Evolutionary conservation across 768 basidiomycete genomes (phyloP).

Genomic region (Epithele typhae): DNA sequence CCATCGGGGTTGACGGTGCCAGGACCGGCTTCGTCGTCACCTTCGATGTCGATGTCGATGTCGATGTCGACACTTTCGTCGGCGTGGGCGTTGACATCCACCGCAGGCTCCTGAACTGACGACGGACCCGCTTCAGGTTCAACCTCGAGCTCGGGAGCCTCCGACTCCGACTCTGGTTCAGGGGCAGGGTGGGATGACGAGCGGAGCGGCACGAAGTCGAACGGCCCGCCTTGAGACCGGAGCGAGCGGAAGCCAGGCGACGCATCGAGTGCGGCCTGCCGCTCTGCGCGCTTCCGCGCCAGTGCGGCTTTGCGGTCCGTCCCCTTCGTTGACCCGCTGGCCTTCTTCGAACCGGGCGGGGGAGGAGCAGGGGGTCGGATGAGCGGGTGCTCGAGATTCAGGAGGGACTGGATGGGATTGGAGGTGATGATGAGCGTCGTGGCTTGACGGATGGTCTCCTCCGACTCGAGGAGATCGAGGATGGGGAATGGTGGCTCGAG

Average conservation of each 20-base stretch:
- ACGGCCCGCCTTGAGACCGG: slow-evolving; percentile 33
- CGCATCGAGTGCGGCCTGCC: slow-evolving; percentile 29
- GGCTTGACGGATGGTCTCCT: slow-evolving; percentile 47
- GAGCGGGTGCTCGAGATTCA: slow-evolving; percentile 61
- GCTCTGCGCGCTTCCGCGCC: slow-evolving; percentile 22
- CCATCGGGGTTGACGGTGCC: no score
- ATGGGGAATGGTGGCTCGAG: slow-evolving; percentile 65
- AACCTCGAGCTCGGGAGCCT: neutral
- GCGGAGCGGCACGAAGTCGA: slow-evolving; percentile 1
- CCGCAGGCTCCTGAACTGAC: slow-evolving; percentile 16
- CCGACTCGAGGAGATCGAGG: slow-evolving; percentile 52
- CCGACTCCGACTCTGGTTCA: no score
- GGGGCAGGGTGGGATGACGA: no score
- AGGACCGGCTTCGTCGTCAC: no score
- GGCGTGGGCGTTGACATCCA: neutral
- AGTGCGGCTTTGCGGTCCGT: slow-evolving; percentile 16
- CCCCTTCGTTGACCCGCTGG: slow-evolving; percentile 5
- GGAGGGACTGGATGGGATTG: slow-evolving; percentile 61
- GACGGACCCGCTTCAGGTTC: slow-evolving; percentile 1
- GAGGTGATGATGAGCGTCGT: slow-evolving; percentile 50
- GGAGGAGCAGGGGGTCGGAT: slow-evolving; percentile 60
- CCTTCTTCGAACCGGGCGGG: slow-evolving; percentile 28
- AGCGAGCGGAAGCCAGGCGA: slow-evolving; percentile 46
- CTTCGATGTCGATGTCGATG: no score
- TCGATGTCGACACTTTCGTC: no score